These are phyloP conservation scores for Somion occarium DNA, from an alignment of 1,284 basidiomycete species.

Conservation along the genomic window DNA sequence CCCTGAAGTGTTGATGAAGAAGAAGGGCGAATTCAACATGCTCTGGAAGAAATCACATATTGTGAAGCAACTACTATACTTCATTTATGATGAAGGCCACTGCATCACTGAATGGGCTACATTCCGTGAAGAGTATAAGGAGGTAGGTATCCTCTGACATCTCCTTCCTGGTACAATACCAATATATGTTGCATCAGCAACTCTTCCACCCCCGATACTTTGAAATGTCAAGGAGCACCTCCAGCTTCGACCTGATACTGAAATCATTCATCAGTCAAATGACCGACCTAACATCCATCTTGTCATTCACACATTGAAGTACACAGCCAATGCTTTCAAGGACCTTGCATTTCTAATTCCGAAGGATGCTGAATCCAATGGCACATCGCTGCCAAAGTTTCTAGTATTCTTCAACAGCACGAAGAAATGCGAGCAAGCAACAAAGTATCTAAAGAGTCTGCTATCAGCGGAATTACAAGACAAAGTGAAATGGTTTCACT, in stretches of 20 bases:
- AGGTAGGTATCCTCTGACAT: conserved; percentile 22
- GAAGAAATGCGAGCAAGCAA: not conserved
- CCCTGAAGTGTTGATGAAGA: conserved; percentile 27
- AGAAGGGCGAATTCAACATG: conserved; percentile 16
- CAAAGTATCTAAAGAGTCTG: not conserved
- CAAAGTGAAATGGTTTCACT: not conserved
- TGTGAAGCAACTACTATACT: conserved; percentile 19
- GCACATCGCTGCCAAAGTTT: not conserved
- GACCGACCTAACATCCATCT: conserved; percentile 28
- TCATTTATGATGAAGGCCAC: conserved; percentile 34
- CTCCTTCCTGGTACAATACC: conserved; percentile 24
- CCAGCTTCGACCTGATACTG: conserved; percentile 3
- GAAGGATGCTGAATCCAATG: conserved; percentile 3
- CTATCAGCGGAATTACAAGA: not conserved
- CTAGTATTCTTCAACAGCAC: not conserved
- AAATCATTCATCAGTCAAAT: conserved; percentile 16
- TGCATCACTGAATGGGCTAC: conserved; percentile 32
- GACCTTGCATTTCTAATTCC: conserved; percentile 28
- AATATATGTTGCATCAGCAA: conserved; percentile 32
- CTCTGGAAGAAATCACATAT: conserved; percentile 25
- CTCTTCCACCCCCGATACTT: conserved; percentile 25
- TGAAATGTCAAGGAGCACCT: conserved; percentile 12
- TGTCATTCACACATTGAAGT: conserved; percentile 20
- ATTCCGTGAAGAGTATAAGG: conserved; percentile 28
- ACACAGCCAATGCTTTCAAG: conserved; percentile 14